phyloP scores from a whole-genome alignment of 208 protist genomes.

The Trichomonas vaginalis region DNA sequence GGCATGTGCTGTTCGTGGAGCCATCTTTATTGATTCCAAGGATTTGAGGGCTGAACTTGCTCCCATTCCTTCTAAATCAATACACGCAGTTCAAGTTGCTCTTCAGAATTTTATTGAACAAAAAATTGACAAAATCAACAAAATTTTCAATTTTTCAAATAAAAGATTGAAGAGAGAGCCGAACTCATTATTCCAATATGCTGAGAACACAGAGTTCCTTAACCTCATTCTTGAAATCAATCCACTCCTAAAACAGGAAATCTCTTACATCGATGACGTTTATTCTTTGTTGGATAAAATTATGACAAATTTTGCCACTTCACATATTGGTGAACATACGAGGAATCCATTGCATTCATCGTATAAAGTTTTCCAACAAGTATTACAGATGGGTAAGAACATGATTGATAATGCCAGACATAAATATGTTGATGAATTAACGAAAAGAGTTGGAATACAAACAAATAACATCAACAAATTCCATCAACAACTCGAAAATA shows the following conservation, averaged over 20 bases:
- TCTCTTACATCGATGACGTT: background rate
- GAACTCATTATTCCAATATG: background rate
- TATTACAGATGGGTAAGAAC: background rate
- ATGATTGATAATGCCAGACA: background rate
- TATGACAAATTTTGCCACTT: background rate
- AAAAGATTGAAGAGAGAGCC: background rate
- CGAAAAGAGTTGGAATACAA: background rate
- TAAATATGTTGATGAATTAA: background rate
- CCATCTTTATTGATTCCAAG: background rate
- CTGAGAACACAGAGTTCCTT: background rate
- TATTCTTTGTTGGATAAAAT: background rate
- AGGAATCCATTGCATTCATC: background rate
- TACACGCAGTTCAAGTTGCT: background rate
- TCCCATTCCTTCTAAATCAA: background rate
- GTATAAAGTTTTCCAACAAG: background rate
- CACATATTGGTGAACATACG: background rate
- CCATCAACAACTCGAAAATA: background rate
- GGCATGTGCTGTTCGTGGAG: background rate
- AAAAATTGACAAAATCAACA: background rate
- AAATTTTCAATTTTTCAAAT: background rate
- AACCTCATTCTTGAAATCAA: background rate
- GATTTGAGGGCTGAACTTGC: background rate
- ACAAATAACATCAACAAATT: background rate
- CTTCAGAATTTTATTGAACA: background rate
- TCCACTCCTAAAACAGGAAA: background rate